A percentile compares a stretch with the other conserved stretches of the same genome.
Evolutionary conservation across 2,329 filamentous ascomycete species (phyloP).

Genomic region (Diaporthe ampelina): DNA sequence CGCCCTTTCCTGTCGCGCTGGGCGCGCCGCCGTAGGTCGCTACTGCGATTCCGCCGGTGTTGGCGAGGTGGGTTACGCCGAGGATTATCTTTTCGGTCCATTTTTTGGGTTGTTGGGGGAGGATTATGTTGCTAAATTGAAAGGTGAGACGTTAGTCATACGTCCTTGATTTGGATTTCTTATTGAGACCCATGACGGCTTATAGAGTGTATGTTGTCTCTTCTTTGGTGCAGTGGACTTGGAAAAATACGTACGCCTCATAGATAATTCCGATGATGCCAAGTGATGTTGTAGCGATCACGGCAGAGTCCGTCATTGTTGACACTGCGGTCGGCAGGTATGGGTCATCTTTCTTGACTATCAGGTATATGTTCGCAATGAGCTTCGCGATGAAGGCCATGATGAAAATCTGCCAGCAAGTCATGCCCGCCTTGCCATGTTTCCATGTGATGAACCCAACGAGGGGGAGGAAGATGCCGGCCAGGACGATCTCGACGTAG

Average conservation of each 20-base stretch:
- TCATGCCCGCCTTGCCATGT: conserved; percentile 49
- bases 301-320: conserved; percentile 48
- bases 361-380: conserved; percentile 46
- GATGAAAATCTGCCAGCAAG: conserved; percentile 49
- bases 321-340: conserved; percentile 44
- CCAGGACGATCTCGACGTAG: conserved; percentile 45
- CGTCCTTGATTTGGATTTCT: background rate
- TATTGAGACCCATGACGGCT: background rate
- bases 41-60: conserved; percentile 44
- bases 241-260: conserved; percentile 45
- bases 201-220: background rate
- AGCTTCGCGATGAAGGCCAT: conserved; percentile 46
- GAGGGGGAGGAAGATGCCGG: conserved; percentile 43
- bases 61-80: conserved; percentile 45
- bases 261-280: conserved; percentile 46
- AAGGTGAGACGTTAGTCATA: background rate
- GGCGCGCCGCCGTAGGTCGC: conserved; percentile 44
- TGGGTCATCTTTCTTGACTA: conserved; percentile 44
- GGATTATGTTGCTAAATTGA: conserved; percentile 31
- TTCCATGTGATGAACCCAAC: conserved; percentile 46
- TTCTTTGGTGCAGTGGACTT: background rate
- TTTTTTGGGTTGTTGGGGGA: conserved; percentile 18
- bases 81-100: conserved; percentile 45
- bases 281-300: conserved; percentile 42
- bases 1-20: conserved; percentile 33